Evolutionary conservation across 306 rosid genomes (phyloP), one percentile per base, ranked within the genome.

Genomic region (Glycine soja): DNA sequence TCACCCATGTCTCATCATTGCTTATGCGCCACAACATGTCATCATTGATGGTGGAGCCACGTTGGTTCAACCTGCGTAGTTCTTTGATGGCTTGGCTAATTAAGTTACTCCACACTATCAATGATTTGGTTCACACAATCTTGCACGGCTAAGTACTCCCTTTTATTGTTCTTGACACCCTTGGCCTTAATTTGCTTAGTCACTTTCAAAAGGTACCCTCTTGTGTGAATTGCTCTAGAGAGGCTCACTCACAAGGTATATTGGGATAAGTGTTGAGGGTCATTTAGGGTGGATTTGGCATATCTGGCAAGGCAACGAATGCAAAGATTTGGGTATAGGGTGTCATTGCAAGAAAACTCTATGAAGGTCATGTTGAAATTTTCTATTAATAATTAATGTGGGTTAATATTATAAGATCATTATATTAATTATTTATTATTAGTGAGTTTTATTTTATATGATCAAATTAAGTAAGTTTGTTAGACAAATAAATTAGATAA

Each of bases 1-100:
- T 82, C 3, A 81, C 87, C 97, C 97, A 92, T 36, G 93, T 72
- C 85, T 92, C 90, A n/a, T 90, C 90, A 3, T 90, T 89, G 7
- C 91, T 89, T 3, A 90, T 78, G 45, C 89, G 97, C 94, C 94
- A 92, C 77, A 85, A 72, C 16, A 83, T 19, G 24, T 75, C 71
- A 19, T 85, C 88, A 15, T 79, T 82, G 1, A 78, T 73, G 8
- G 71, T 12, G 13, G 72, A 45, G 0, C 65, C 52, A 6, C 34
- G 40, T 7, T 70, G 3, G 54, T 72, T 82, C 47, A 92, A 63
- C 4, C 66, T 63, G 0, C 64, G 45, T 0, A 92, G 80, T 42
- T 90, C 94, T 45, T 74, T 85, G 42, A 88, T 85, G 1, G 94
- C 79, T 42, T 80, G 85, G 63, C 79, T 63, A n/a, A n/a, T n/a